Conservation (phyloP, 2,329 filamentous ascomycete species). For the Arthrobotrys musiformis region DNA sequence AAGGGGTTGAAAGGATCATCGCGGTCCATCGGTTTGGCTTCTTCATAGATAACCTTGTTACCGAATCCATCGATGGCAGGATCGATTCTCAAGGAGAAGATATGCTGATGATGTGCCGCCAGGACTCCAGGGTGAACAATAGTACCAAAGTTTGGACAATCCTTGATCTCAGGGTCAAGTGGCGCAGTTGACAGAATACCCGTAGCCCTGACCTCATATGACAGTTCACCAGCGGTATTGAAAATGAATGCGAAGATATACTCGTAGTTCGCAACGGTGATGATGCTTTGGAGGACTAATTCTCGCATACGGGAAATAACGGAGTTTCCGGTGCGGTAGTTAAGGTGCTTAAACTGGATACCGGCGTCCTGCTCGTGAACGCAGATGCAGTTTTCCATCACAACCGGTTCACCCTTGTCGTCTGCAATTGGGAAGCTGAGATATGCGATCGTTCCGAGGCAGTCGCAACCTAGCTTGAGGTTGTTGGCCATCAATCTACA, state of each 20-base stretch:
- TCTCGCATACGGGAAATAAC: constrained; percentile 73
- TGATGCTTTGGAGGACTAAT: constrained; percentile 75
- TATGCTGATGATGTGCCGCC: constrained; percentile 78
- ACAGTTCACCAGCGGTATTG: constrained; percentile 75
- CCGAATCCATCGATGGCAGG: constrained; percentile 71
- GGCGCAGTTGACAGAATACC: constrained; percentile 75
- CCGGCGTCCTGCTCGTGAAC: constrained; percentile 77
- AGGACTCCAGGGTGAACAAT: constrained; percentile 76
- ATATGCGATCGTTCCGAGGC: constrained; percentile 76
- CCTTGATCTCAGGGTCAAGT: constrained; percentile 73
- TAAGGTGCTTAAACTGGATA: constrained; percentile 77
- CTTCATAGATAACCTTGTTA: constrained; percentile 70
- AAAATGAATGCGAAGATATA: constrained; percentile 79
- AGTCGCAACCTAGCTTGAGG: constrained; percentile 76
- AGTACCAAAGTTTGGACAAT: constrained; percentile 71
- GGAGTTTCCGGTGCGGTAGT: constrained; percentile 74
- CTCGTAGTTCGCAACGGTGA: constrained; percentile 78
- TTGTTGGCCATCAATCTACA: constrained; percentile 75
- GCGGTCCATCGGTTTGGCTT: constrained; percentile 71
- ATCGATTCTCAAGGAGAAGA: constrained; percentile 75
- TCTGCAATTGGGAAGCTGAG: constrained; percentile 70
- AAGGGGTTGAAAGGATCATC: constrained; percentile 68
- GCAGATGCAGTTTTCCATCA: constrained; percentile 75
- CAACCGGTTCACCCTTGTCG: constrained; percentile 70
- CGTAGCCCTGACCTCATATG: constrained; percentile 75